Conservation (phyloP, 2,329 filamentous ascomycete genomes). For the Phaeosphaeriaceae sp. region DNA sequence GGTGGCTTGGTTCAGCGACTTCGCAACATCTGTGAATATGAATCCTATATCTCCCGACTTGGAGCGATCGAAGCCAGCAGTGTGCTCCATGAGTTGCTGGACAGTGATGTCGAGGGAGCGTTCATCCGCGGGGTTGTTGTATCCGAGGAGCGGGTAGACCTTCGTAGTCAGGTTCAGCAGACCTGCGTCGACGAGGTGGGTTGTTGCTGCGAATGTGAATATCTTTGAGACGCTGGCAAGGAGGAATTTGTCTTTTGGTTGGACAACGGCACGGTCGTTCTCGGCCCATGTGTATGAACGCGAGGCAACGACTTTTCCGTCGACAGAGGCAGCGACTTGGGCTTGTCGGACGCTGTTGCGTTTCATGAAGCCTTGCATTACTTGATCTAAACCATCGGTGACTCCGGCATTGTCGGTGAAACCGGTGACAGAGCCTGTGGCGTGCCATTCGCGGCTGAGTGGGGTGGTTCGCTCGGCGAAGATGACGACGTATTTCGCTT, state of each 20-base stretch:
- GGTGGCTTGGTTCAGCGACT: conserved; percentile 19
- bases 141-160: conserved; percentile 28
- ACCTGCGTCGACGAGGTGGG: conserved; percentile 17
- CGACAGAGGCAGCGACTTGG: conserved; percentile 25
- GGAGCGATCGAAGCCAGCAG: conserved; percentile 25
- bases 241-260: conserved; percentile 28
- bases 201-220: conserved; percentile 27
- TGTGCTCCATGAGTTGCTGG: conserved; percentile 27
- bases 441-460: conserved; percentile 23
- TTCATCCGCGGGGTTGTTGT: conserved; percentile 18
- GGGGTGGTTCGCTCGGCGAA: conserved; percentile 23
- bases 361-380: conserved; percentile 28
- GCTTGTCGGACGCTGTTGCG: conserved; percentile 27
- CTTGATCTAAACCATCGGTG: conserved; percentile 13
- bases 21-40: conserved; percentile 20
- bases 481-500: conserved; percentile 22
- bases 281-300: conserved; percentile 32
- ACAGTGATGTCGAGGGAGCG: conserved; percentile 28
- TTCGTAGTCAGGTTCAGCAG: conserved; percentile 20
- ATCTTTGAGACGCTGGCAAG: conserved; percentile 30
- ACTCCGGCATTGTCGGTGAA: conserved; percentile 23
- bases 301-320: conserved; percentile 24
- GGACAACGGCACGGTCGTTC: conserved; percentile 21
- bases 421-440: conserved; percentile 21
- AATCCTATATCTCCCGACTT: conserved; percentile 24